Evolutionary conservation across 768 basidiomycete species (phyloP).

Genomic region (Psilocybe cyanescens): DNA sequence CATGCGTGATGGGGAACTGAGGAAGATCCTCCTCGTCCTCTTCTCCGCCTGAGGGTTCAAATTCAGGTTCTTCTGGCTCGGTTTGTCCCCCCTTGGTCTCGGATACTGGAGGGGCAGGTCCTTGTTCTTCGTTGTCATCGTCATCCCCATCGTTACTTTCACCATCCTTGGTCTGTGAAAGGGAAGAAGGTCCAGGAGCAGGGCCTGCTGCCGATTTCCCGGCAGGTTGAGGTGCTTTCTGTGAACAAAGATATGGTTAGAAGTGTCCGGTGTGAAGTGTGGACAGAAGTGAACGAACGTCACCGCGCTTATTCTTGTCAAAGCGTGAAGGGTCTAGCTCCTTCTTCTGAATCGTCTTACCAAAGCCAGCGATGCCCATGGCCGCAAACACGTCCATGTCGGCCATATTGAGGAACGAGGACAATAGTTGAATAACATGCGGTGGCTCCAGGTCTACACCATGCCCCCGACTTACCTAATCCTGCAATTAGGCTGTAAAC

Average conservation of each 20-base stretch:
- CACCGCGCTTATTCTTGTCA: slow-evolving; percentile 71
- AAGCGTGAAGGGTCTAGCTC: slow-evolving; percentile 77
- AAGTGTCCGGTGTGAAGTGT: slow-evolving; percentile 9
- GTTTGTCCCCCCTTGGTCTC: slow-evolving; percentile 19
- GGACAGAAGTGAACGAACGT: slow-evolving; percentile 28
- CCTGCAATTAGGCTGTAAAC: not conserved
- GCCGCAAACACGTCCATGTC: slow-evolving; percentile 76
- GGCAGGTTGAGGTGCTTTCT: not conserved
- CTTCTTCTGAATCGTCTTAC: slow-evolving; percentile 70
- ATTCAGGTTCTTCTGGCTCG: slow-evolving; percentile 53
- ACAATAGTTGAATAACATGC: too few species aligned
- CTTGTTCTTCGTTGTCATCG: slow-evolving; percentile 28
- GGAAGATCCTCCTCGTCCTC: slow-evolving; percentile 57
- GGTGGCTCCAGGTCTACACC: too few species aligned
- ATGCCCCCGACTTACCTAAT: not conserved
- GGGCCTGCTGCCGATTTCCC: slow-evolving; percentile 15
- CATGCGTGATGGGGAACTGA: slow-evolving; percentile 87
- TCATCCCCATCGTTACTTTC: slow-evolving; percentile 19
- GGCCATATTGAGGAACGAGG: slow-evolving; percentile 28
- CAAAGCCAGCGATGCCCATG: slow-evolving; percentile 87
- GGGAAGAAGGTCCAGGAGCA: slow-evolving; percentile 22
- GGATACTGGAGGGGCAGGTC: slow-evolving; percentile 27
- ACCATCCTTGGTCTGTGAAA: slow-evolving; percentile 1
- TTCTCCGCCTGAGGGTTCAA: slow-evolving; percentile 58
- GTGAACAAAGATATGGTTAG: slow-evolving; percentile 1